These are phyloP conservation scores for Hymenotorrendiella dingleyae DNA, from an alignment of 2,329 filamentous ascomycete species.

Conservation along the genomic window DNA sequence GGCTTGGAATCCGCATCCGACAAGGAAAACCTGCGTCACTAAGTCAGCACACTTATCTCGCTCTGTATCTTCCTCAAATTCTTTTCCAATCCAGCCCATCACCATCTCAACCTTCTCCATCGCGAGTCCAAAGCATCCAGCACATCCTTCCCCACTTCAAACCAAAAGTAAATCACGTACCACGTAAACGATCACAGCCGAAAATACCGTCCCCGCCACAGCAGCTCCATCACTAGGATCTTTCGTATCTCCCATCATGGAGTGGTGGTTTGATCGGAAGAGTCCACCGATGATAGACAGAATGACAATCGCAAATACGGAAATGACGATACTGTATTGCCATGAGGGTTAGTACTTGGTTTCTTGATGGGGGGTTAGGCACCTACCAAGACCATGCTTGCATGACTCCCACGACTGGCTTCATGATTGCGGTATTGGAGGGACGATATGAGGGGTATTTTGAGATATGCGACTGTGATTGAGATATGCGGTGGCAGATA, in stretches of 20 bases:
- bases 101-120: not conserved
- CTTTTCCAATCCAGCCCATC: not conserved
- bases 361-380: conserved; percentile 5
- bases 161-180: conserved; percentile 50
- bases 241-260: conserved; percentile 70
- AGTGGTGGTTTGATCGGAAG: conserved; percentile 75
- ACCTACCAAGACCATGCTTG: conserved; percentile 93
- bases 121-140: not conserved
- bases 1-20: conserved; percentile 88
- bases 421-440: conserved; percentile 53
- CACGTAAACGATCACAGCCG: conserved; percentile 79
- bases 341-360: not conserved
- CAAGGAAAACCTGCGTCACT: conserved; percentile 62
- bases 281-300: conserved; percentile 61
- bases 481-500: not conserved
- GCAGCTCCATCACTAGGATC: conserved; percentile 65
- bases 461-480: conserved; percentile 1
- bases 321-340: conserved; percentile 64
- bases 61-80: not conserved
- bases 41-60: not conserved
- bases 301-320: conserved; percentile 59
- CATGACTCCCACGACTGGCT: conserved; percentile 85
- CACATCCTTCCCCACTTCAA: not conserved
- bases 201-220: conserved; percentile 80
- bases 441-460: not conserved